Evolutionary conservation across 2,329 filamentous ascomycete genomes (phyloP), one percentile per base, ranked within the genome.

Genomic region (Cordyceps fumosorosea): DNA sequence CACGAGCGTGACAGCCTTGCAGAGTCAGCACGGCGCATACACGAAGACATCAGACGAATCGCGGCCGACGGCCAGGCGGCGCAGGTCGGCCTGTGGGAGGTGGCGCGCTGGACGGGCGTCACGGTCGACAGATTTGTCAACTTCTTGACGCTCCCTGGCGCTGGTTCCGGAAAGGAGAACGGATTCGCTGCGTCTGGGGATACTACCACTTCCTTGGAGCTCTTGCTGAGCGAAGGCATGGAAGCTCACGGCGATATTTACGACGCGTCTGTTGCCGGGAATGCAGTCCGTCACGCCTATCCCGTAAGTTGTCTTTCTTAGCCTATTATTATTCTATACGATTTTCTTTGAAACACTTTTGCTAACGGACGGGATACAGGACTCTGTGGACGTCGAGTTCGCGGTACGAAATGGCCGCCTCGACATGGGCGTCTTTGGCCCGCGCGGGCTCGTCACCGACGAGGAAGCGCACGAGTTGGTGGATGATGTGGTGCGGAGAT

Each of bases 121-220:
- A 78, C 74, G 60, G 73, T 96, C 1, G 83, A 89, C 67, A 86
- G 83, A 0, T 93, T 90, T 75, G 85, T 96, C 68, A 97, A 97
- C 71, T 95, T 96, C 66, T 73, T 96, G 20, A 85, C 80, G 57
- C 72, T 86, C 5, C 82, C 82, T 0, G 62, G 34, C 1, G 22
- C 10, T 1, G 32, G 26, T 29, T 29, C 24, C 12, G 22, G 50
- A 12, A 12, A 12, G 8, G 10, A 37, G 26, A 29, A 29, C 6
- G 51, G 65, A 7, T 3, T 14, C 8, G 37, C 11, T 8, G 47
- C 60, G 16, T 26, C 1, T n/a, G n/a, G 7, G 44, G 26, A 50
- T n/a, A 29, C 3, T 29, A 6, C 3, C 5, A 45, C 47, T n/a
- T 18, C 22, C 12, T n/a, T 62, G 12, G 45, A 16, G 8, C 26